Evolutionary conservation across 352 stramenopile genomes (phyloP), one percentile per base, ranked within the genome.

Genomic region (Phytophthora uliginosa): DNA sequence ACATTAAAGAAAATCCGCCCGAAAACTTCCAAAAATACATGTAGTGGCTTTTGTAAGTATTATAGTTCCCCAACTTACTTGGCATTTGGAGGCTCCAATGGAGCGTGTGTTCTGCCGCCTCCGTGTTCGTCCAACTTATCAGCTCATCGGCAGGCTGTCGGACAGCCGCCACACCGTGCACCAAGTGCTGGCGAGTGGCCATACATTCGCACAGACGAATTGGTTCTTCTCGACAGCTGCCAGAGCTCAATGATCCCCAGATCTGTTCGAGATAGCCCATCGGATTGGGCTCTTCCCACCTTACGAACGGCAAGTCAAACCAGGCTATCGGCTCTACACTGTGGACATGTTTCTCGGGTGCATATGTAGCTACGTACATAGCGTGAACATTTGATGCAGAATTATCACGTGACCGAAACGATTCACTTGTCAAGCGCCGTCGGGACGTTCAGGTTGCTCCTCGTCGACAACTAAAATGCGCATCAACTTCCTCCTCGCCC

Each of bases 221-320:
- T n/a, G 47, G 18, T 13, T 24, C 7, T 53, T 53, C 47, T 18
- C 47, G 47, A 53, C 47, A 53, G n/a, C 28, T 53, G 38, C 4
- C 38, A 3, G 34, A 47, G 38, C 24, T 47, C 38, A 2, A 12
- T 22, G 22, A 55, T 55, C 48, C 18, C 12, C 20, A 34, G 48
- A 28, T 55, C 48, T 55, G 48, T 33, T 18, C 24, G 13, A 9
- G 48, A 55, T 55, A 55, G 48, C 22, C 20, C 20, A 55, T 55
- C 20, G 24, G 48, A 55, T 55, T 34, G 22, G 48, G 13, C 9
- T 22, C 10, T 34, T 20, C 15, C 22, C 3, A 1, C 50, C 12
- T 55, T n/a, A 33, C 48, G 12, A 55, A 36, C 18, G 48, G 5
- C 20, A 55, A 34, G 7, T n/a, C 48, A 31, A 55, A 20, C 8